A percentile compares a stretch with the other conserved stretches of the same genome.
Conservation (phyloP, 1,139 yeast genomes). For the Blastobotrys raffinosifermentans region DNA sequence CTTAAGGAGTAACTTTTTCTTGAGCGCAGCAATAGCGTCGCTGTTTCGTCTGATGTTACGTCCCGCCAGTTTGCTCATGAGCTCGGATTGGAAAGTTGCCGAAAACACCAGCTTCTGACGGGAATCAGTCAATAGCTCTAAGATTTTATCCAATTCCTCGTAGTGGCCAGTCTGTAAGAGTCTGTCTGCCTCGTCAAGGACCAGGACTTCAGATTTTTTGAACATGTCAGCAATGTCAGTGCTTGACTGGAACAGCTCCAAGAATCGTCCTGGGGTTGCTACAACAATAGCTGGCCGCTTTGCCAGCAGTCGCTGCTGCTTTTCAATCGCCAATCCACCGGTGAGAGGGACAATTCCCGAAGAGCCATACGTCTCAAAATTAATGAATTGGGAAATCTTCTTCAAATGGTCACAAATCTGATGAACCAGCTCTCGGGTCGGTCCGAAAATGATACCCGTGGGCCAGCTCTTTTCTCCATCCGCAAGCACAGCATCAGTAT, state of each 20-base stretch:
- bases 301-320: slow-evolving; percentile 73
- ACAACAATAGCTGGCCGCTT: slow-evolving; percentile 78
- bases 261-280: slow-evolving; percentile 93
- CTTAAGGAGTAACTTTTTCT: slow-evolving; percentile 34
- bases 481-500: slow-evolving; percentile 16
- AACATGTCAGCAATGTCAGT: slow-evolving; percentile 42
- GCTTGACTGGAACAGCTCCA: slow-evolving; percentile 70
- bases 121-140: slow-evolving; percentile 46
- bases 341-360: slow-evolving; percentile 72
- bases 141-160: slow-evolving; percentile 79
- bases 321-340: slow-evolving; percentile 91
- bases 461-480: slow-evolving; percentile 39
- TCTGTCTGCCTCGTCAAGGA: slow-evolving; percentile 97
- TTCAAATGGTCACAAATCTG: slow-evolving; percentile 83
- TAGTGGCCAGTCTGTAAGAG: slow-evolving; percentile 93
- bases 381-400: slow-evolving; percentile 53
- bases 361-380: slow-evolving; percentile 38
- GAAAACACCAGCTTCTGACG: slow-evolving; percentile 94
- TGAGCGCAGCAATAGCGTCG: slow-evolving; percentile 34
- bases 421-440: slow-evolving; percentile 94
- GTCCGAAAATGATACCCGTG: slow-evolving; percentile 79
- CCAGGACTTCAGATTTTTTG: slow-evolving; percentile 61
- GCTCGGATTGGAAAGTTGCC: slow-evolving; percentile 84
- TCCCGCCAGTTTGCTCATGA: slow-evolving; percentile 65
- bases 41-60: slow-evolving; percentile 23